Base-by-base conservation (phyloP, 257 asterid genomes). In the Ilex asprella region DNA sequence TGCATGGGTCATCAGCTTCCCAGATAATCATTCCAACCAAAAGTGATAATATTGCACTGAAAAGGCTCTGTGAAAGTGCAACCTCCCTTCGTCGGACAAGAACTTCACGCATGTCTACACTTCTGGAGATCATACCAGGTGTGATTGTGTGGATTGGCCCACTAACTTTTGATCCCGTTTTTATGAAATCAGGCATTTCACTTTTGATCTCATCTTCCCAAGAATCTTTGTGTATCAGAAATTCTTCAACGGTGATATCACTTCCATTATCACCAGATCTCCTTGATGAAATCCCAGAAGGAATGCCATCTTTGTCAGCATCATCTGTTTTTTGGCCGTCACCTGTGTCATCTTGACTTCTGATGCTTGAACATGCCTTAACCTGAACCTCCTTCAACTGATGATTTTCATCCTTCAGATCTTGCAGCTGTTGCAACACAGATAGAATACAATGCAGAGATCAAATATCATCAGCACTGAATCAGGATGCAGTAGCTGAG, bases 1-100 rank as follows among this genome's bases (percentile, higher is more conserved):
- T 69, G 81, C 95, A 89, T 2, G 82, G 81, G 46, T 76, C 84
- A 55, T 72, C 70, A 6, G 91, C 86, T 67, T 81, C 78, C 91
- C 85, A 89, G 49, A 72, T 66, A 10, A 81, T 72, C 1, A 75
- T 56, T 30, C 97, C 95, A 43, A 89, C 95, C 66, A 76, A 55
- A 43, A 89, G 75, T 0, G 92, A 76, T 21, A 81, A 32, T 16
- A 62, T 43, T 39, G 81, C 81, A 31, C 94, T 85, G 70, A 84
- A 86, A 35, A 76, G 50, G 79, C 83, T 84, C 66, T 59, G 79
- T 2, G 64, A 77, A n/a, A 79, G 55, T 5, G 95, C 93, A 56
- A 76, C 61, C 32, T 79, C 66, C 69, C 82, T 73, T n/a, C 43
- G 69, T 56, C 47, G 58, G 12, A 73, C 71, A 13, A 67, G 60